A percentile compares a stretch with the other conserved stretches of the same genome.
Evolutionary conservation across 2,329 filamentous ascomycete genomes (phyloP).

Genomic region (Arthroderma sp.): DNA sequence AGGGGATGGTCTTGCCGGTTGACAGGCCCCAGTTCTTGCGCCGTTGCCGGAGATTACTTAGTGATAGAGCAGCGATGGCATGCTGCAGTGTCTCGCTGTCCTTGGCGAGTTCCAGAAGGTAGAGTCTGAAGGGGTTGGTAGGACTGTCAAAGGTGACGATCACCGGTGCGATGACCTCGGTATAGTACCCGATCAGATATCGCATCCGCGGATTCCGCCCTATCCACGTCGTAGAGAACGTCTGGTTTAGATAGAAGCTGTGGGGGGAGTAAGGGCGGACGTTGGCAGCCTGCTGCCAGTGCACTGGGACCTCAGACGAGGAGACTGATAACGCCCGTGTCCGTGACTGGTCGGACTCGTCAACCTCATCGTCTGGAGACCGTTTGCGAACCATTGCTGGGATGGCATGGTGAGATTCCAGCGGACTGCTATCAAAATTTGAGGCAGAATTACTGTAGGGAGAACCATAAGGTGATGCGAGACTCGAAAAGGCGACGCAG

Average conservation of each 20-base stretch:
- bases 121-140: conserved; percentile 71
- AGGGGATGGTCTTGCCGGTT: conserved; percentile 41
- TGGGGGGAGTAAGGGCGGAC: neutral
- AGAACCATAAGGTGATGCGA: neutral
- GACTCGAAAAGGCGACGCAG: neutral
- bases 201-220: conserved; percentile 64
- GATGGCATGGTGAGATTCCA: neutral
- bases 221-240: conserved; percentile 31
- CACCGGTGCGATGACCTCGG: conserved; percentile 80
- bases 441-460: neutral
- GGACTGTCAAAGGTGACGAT: conserved; percentile 85
- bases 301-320: neutral
- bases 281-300: neutral
- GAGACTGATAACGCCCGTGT: no score
- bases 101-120: conserved; percentile 66
- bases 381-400: neutral
- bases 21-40: conserved; percentile 44
- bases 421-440: neutral
- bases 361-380: neutral
- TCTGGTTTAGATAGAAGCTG: neutral
- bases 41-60: conserved; percentile 82
- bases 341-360: neutral
- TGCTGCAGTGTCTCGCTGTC: conserved; percentile 77
- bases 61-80: conserved; percentile 76
- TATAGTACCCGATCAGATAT: conserved; percentile 87